Conservation (phyloP, 176 grass and related monocot genomes). For the Musa beccarii region DNA sequence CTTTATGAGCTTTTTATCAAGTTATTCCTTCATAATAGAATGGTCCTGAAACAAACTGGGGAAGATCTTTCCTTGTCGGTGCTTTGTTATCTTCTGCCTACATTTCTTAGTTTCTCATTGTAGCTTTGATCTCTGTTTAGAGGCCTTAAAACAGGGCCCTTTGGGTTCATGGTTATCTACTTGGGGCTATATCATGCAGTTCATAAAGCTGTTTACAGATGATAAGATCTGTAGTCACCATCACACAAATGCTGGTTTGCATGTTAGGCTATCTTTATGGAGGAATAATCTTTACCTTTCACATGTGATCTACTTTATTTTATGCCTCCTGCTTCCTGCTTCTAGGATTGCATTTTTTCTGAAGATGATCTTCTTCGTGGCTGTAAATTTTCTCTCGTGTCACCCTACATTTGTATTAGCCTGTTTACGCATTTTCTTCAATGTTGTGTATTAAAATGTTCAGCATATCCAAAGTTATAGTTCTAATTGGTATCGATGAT, state of each 20-base stretch:
- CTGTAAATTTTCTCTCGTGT: too few relatives aligned
- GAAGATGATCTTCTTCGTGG: neutral
- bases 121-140: neutral
- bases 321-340: neutral
- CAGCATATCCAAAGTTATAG: neutral
- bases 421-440: too few relatives aligned
- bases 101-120: too few relatives aligned
- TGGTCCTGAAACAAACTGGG: neutral
- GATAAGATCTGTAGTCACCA: neutral
- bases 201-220: neutral
- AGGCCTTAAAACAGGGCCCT: neutral
- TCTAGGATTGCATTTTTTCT: neutral
- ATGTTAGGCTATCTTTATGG: neutral
- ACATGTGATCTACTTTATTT: neutral
- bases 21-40: neutral
- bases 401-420: too few relatives aligned
- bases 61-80: neutral
- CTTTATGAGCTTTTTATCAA: neutral
- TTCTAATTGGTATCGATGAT: neutral
- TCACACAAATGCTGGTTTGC: neutral
- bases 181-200: neutral
- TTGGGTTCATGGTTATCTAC: neutral
- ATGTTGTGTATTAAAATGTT: too few relatives aligned
- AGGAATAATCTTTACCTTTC: neutral
- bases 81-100: neutral